Percentiles rank a stretch among this genome's conserved stretches.
Evolutionary conservation across 768 basidiomycete genomes (phyloP).

Genomic region (Myochromella boudieri): DNA sequence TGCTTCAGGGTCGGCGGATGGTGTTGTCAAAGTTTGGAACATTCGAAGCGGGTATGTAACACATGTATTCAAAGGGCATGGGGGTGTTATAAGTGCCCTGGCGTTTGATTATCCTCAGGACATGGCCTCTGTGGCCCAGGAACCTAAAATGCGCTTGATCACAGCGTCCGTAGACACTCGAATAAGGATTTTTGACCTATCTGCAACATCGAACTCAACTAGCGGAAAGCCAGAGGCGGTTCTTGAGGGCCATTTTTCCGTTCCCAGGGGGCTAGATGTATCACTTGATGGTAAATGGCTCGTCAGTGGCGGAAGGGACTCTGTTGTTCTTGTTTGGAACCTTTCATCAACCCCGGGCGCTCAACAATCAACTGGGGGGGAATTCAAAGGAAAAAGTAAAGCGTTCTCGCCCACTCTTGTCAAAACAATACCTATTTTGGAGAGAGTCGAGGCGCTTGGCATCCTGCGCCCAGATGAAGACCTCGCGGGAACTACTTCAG

Average conservation of each 20-base stretch:
- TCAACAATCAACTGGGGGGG: conserved; percentile 33
- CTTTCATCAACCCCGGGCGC: conserved; percentile 39
- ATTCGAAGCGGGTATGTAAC: conserved; percentile 85
- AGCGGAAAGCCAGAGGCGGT: conserved; percentile 69
- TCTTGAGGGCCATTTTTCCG: conserved; percentile 95
- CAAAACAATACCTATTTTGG: conserved; percentile 81
- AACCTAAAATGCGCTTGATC: conserved; percentile 71
- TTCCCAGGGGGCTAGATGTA: conserved; percentile 88
- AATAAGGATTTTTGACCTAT: conserved; percentile 90
- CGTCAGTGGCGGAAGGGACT: conserved; percentile 89
- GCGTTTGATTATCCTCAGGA: conserved; percentile 79
- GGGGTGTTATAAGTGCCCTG: conserved; percentile 93
- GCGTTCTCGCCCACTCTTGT: conserved; percentile 56
- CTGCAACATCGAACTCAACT: conserved; percentile 57
- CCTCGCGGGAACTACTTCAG: conserved; percentile 41
- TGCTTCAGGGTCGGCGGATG: conserved; percentile 95
- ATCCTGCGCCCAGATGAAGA: conserved; percentile 55
- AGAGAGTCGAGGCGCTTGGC: conserved; percentile 87
- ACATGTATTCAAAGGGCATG: conserved; percentile 94
- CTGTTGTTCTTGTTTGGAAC: conserved; percentile 93
- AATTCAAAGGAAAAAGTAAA: conserved; percentile 48
- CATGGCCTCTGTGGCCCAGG: conserved; percentile 43
- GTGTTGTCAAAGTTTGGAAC: conserved; percentile 97
- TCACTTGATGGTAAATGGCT: conserved; percentile 87
- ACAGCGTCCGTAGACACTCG: conserved; percentile 92